Percentiles rank a stretch among this genome's conserved stretches.
Conservation (phyloP, 1,284 basidiomycete species). For the Heterobasidion occidentale region DNA sequence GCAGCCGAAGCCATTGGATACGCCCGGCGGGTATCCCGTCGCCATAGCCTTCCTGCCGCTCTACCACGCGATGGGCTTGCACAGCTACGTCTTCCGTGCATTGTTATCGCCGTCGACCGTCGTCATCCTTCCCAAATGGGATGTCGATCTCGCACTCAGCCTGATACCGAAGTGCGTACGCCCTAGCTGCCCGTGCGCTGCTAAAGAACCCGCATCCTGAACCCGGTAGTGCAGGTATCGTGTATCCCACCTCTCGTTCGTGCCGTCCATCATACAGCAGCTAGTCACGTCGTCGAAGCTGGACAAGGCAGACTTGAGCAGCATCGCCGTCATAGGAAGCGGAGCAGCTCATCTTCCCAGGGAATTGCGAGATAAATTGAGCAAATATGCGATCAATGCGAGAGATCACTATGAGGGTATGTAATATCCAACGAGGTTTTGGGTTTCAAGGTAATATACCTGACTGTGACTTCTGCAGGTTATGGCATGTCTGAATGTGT, state of each 20-base stretch:
- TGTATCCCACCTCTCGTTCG: slow-evolving; percentile 20
- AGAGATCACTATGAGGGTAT: slow-evolving; percentile 41
- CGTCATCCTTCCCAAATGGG: slow-evolving; percentile 56
- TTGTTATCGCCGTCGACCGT: slow-evolving; percentile 37
- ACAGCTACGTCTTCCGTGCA: slow-evolving; percentile 40
- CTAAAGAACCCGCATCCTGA: neutral
- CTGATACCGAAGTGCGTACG: slow-evolving; percentile 35
- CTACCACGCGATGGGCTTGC: slow-evolving; percentile 62
- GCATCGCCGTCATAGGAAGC: slow-evolving; percentile 33
- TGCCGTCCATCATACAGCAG: slow-evolving; percentile 64
- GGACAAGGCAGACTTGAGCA: slow-evolving; percentile 44
- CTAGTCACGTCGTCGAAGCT: slow-evolving; percentile 48
- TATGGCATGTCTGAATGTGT: slow-evolving; percentile 76
- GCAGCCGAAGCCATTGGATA: slow-evolving; percentile 18
- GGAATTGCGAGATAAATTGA: slow-evolving; percentile 37
- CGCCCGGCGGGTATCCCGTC: slow-evolving; percentile 36
- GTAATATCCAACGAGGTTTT: slow-evolving; percentile 3
- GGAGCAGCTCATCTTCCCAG: slow-evolving; percentile 66
- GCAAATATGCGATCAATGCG: slow-evolving; percentile 26
- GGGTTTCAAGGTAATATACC: neutral
- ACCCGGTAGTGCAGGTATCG: neutral
- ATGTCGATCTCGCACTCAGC: slow-evolving; percentile 33
- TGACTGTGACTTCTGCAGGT: slow-evolving; percentile 29
- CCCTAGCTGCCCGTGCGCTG: neutral
- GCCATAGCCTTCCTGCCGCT: slow-evolving; percentile 56